phyloP scores from a whole-genome alignment of 768 basidiomycete species.

The Naganishia onofrii region DNA sequence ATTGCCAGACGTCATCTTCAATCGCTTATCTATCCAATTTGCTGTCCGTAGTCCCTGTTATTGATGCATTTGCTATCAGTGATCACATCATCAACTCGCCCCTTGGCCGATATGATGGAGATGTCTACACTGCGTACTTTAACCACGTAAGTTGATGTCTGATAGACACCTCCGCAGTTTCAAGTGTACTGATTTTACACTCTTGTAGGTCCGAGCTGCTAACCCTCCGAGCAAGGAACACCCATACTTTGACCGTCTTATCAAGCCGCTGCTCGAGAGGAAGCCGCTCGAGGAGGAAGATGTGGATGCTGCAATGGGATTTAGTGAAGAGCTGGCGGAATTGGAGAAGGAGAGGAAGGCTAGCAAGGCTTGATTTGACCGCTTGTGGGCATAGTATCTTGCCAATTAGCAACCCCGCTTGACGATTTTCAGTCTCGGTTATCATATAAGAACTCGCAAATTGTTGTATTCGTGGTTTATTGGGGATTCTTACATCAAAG shows the following conservation, averaged over 20 bases:
- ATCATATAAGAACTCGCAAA: not conserved
- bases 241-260: slow-evolving; percentile 56
- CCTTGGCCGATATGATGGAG: slow-evolving; percentile 54
- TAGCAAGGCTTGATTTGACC: not conserved
- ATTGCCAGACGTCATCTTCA: not conserved
- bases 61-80: slow-evolving; percentile 51
- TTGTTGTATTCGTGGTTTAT: slow-evolving; percentile 14
- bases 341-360: slow-evolving; percentile 31
- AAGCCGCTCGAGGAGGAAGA: slow-evolving; percentile 49
- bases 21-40: not conserved
- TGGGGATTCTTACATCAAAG: not conserved
- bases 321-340: slow-evolving; percentile 51
- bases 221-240: slow-evolving; percentile 54
- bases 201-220: slow-evolving; percentile 46
- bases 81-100: slow-evolving; percentile 55
- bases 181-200: not conserved
- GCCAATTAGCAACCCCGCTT: not conserved
- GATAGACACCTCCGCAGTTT: not conserved
- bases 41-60: slow-evolving; percentile 40
- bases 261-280: slow-evolving; percentile 55
- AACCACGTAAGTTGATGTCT: slow-evolving; percentile 44
- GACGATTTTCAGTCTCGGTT: not conserved
- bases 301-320: slow-evolving; percentile 49
- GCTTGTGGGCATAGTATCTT: not conserved
- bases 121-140: slow-evolving; percentile 56